Percentiles rank a stretch among this genome's conserved stretches.
Conservation (phyloP, 176 grass and related monocot species). For the Canna indica region DNA sequence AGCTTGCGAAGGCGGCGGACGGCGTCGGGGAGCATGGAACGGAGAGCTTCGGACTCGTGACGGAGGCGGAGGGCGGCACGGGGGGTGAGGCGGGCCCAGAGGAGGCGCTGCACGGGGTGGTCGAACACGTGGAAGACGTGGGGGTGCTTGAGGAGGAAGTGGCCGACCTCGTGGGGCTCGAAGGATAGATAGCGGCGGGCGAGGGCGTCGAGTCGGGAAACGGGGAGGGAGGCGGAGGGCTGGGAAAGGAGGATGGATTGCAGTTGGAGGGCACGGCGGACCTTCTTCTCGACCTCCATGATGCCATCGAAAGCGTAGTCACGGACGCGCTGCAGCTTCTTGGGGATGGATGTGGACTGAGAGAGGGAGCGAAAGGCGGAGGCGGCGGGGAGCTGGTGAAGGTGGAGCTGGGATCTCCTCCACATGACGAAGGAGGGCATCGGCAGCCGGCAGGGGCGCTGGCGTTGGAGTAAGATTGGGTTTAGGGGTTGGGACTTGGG, state of each 20-base stretch:
- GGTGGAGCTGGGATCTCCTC: neutral
- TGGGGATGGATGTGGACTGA: conserved; percentile 70
- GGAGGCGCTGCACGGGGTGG: conserved; percentile 73
- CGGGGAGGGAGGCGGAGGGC: conserved; percentile 29
- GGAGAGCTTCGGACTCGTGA: conserved; percentile 34
- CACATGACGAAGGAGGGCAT: neutral
- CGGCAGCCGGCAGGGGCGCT: too few relatives aligned
- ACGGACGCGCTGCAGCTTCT: conserved; percentile 74
- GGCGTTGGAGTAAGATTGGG: too few relatives aligned
- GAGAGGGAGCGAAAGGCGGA: conserved; percentile 20
- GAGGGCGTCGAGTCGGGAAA: conserved; percentile 48
- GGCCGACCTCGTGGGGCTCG: conserved; percentile 34
- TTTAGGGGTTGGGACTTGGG: too few relatives aligned
- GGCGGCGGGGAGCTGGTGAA: neutral
- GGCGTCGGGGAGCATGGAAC: conserved; percentile 24
- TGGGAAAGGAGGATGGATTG: conserved; percentile 48
- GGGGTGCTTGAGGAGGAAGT: conserved; percentile 73
- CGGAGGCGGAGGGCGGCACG: conserved; percentile 34
- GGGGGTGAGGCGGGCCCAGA: conserved; percentile 74
- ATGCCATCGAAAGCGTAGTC: conserved; percentile 73
- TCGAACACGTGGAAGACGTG: conserved; percentile 86
- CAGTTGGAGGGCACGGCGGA: conserved; percentile 49
- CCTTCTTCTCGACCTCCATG: conserved; percentile 82
- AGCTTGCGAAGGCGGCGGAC: conserved; percentile 60
- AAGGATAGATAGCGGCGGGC: conserved; percentile 59